Percentiles rank a stretch among this genome's conserved stretches.
These are phyloP conservation scores for Corymbia calophylla DNA, from an alignment of 441 rosid genomes.

Conservation along the genomic window DNA sequence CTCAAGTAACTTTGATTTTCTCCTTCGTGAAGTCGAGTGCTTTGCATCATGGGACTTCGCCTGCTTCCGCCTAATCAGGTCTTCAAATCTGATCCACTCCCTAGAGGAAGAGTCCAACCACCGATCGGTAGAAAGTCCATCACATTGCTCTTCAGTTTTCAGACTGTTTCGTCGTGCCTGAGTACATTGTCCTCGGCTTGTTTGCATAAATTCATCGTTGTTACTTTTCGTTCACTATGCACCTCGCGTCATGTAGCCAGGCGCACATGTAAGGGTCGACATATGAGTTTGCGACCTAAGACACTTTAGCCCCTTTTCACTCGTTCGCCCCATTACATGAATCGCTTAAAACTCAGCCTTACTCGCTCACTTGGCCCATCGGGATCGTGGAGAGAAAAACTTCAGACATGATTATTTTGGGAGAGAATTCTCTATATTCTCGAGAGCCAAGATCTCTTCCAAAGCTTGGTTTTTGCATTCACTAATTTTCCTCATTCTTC, in stretches of 20 bases:
- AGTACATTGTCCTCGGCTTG: background rate
- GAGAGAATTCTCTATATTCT: too few relatives aligned
- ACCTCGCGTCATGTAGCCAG: background rate
- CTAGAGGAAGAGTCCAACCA: background rate
- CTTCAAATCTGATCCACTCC: background rate
- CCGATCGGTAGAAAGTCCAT: background rate
- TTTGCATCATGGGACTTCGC: background rate
- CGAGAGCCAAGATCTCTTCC: too few relatives aligned
- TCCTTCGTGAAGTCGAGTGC: background rate
- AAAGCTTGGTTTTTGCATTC: too few relatives aligned
- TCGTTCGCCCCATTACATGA: background rate
- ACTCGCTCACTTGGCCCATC: too few relatives aligned
- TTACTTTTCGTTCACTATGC: background rate
- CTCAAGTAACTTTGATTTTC: background rate
- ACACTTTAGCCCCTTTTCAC: background rate
- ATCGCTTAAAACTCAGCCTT: background rate
- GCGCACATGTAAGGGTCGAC: background rate
- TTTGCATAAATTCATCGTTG: background rate
- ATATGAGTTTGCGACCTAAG: background rate
- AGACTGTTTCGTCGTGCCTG: background rate
- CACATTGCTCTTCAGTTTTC: background rate
- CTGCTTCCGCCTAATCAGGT: background rate
- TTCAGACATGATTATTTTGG: too few relatives aligned
- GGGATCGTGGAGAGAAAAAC: too few relatives aligned
- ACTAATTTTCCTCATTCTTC: too few relatives aligned